These are phyloP conservation scores for Sophora flavescens DNA, from an alignment of 306 rosid genomes.

Conservation along the genomic window DNA sequence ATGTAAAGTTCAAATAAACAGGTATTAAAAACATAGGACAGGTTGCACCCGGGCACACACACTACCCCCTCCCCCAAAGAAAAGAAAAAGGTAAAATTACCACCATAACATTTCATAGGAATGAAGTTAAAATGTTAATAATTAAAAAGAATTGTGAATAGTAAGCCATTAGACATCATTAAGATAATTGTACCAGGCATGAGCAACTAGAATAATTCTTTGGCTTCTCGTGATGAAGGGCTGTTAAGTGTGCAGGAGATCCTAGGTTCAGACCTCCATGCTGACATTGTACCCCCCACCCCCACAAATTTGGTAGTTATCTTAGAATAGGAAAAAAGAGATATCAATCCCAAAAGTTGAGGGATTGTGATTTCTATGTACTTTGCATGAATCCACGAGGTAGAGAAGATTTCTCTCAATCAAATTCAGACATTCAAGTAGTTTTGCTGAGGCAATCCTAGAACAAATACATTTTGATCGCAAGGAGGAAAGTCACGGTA, in stretches of 20 bases:
- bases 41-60: too few species aligned
- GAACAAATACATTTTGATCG: not conserved
- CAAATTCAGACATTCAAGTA: too few species aligned
- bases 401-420: too few species aligned
- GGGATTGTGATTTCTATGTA: too few species aligned
- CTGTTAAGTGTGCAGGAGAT: too few species aligned
- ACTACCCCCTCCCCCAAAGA: too few species aligned
- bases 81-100: not conserved
- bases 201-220: not conserved
- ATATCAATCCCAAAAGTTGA: too few species aligned
- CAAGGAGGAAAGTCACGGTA: slow-evolving; percentile 11
- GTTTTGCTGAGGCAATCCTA: not conserved
- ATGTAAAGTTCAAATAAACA: not conserved
- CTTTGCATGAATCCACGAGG: too few species aligned
- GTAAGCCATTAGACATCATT: not conserved
- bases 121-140: not conserved
- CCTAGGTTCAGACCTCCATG: too few species aligned
- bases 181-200: not conserved
- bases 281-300: too few species aligned
- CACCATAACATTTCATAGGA: not conserved
- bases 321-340: too few species aligned
- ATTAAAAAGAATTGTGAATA: not conserved
- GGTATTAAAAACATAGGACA: not conserved
- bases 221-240: not conserved
- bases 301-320: too few species aligned